Conservation (phyloP, 768 basidiomycete species). For the Sarcodon sp. region DNA sequence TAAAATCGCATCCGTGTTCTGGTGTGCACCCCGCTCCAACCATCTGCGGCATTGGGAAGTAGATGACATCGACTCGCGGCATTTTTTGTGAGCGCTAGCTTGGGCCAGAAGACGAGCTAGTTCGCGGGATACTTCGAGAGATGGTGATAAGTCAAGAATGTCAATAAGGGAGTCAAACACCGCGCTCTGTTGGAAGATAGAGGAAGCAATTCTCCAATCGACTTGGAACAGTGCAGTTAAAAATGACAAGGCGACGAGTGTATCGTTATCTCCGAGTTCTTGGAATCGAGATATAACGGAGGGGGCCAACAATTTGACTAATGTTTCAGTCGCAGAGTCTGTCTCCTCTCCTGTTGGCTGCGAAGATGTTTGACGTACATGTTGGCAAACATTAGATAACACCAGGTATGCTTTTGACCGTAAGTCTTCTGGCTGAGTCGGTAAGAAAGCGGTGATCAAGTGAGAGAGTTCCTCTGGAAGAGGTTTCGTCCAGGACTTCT, state of each 20-base stretch:
- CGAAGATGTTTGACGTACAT: constrained; percentile 25
- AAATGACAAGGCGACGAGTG: constrained; percentile 48
- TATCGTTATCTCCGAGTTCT: constrained; percentile 38
- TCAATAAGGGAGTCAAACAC: constrained; percentile 55
- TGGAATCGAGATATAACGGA: constrained; percentile 34
- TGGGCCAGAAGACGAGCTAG: constrained; percentile 68
- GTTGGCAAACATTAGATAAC: constrained; percentile 58
- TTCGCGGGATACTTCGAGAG: constrained; percentile 34
- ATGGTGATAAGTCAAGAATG: constrained; percentile 49
- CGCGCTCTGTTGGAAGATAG: constrained; percentile 53
- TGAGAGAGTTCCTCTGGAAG: constrained; percentile 43
- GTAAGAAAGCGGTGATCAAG: constrained; percentile 38
- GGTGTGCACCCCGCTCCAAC: constrained; percentile 48
- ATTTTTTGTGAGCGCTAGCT: constrained; percentile 62
- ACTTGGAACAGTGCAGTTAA: constrained; percentile 76
- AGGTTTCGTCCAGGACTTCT: constrained; percentile 19
- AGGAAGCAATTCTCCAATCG: constrained; percentile 54
- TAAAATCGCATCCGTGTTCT: constrained; percentile 29
- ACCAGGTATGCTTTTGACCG: constrained; percentile 63
- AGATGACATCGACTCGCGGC: constrained; percentile 26
- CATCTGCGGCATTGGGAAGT: constrained; percentile 21
- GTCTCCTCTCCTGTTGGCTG: constrained; percentile 20
- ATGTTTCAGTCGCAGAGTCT: constrained; percentile 33
- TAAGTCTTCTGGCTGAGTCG: constrained; percentile 23
- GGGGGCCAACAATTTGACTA: constrained; percentile 39